Conservation (phyloP, 139 green algal genomes). For the Deuterostichococcus epilithicus region DNA sequence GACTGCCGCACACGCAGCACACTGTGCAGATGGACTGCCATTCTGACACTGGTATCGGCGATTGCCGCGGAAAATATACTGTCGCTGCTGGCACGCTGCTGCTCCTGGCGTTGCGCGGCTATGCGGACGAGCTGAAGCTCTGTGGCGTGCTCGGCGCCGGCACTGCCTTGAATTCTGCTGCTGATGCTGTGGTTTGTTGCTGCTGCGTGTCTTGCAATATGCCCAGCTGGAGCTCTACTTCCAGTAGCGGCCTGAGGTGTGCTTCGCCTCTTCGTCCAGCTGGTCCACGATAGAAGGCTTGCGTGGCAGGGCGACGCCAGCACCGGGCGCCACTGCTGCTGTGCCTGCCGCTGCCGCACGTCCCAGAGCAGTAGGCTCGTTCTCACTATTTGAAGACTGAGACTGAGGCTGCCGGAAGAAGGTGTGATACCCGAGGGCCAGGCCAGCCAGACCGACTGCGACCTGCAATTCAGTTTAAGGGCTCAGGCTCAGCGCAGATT, state of each 20-base stretch:
- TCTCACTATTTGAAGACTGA: background rate
- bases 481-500: too few relatives aligned
- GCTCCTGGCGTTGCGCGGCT: too few relatives aligned
- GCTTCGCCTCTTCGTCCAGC: background rate
- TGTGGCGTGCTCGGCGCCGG: too few relatives aligned
- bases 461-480: background rate
- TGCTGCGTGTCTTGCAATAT: too few relatives aligned
- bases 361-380: background rate
- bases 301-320: background rate
- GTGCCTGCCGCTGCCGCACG: background rate
- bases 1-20: background rate
- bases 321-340: background rate
- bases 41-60: background rate
- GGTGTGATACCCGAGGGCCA: background rate
- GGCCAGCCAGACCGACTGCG: background rate
- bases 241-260: constrained; percentile 25
- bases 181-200: too few relatives aligned
- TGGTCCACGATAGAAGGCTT: background rate
- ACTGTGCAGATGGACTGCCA: constrained; percentile 2
- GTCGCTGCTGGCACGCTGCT: too few relatives aligned
- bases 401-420: background rate
- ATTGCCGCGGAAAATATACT: too few relatives aligned
- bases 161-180: too few relatives aligned
- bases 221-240: background rate
- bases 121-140: too few relatives aligned